A percentile compares a stretch with the other conserved stretches of the same genome.
Conservation (phyloP, 331 rosid genomes). For the Pyrus hybrid region DNA sequence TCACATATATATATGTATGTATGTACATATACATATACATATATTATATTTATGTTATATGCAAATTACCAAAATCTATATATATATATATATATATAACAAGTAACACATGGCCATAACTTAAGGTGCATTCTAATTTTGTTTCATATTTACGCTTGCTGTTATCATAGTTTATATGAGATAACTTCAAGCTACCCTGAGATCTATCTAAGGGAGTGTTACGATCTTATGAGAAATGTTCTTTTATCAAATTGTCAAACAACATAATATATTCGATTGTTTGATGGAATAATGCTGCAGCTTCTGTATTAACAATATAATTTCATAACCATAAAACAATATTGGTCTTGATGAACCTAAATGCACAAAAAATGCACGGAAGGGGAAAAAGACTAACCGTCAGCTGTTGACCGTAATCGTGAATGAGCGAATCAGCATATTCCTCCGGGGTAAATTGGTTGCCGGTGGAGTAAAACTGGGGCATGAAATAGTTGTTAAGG, state of each 20-base stretch:
- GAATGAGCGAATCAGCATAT: constrained; percentile 58
- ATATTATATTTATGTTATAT: neutral
- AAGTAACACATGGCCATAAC: neutral
- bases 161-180: neutral
- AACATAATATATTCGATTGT: neutral
- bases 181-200: no score
- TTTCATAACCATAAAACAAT: neutral
- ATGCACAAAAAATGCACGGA: neutral
- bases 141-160: neutral
- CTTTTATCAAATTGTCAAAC: neutral
- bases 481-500: constrained; percentile 96
- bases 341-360: neutral
- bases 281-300: neutral
- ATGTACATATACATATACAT: no score
- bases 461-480: constrained; percentile 47
- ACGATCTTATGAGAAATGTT: neutral
- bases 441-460: constrained; percentile 54
- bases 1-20: no score
- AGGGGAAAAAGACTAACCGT: constrained; percentile 28
- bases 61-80: neutral
- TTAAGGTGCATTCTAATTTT: neutral
- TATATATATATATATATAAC: neutral
- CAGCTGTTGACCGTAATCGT: constrained; percentile 55
- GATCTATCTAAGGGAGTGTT: neutral
- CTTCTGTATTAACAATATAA: no score